Evolutionary conservation across 805 yeast species (phyloP).

Genomic region (Kluyveromyces siamensis): DNA sequence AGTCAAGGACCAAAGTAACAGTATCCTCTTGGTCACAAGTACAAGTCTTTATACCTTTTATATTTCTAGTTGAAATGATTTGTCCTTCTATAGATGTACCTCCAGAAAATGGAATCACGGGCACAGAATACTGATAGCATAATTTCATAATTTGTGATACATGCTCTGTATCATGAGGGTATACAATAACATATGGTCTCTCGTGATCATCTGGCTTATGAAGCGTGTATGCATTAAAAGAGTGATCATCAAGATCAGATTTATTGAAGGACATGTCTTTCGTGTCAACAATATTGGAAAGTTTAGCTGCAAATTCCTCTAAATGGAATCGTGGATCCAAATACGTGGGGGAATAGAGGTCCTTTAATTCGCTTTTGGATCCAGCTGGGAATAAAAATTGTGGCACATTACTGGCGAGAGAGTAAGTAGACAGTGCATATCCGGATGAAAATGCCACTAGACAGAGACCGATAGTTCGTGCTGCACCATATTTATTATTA

Average conservation of each 20-base stretch:
- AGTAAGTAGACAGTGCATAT: not conserved
- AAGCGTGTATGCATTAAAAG: slow-evolving; percentile 40
- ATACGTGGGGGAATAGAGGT: slow-evolving; percentile 19
- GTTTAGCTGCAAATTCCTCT: not conserved
- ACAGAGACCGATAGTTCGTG: not conserved
- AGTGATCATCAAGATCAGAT: slow-evolving; percentile 33
- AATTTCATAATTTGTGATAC: slow-evolving; percentile 46
- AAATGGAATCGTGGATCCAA: slow-evolving; percentile 11
- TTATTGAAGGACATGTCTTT: slow-evolving; percentile 8
- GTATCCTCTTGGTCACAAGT: slow-evolving; percentile 1
- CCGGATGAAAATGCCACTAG: not conserved
- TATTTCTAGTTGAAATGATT: slow-evolving; percentile 46
- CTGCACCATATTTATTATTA: not conserved
- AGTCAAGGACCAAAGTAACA: slow-evolving; percentile 44
- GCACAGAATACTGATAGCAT: slow-evolving; percentile 42
- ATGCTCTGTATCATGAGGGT: slow-evolving; percentile 45
- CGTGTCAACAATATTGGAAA: not conserved
- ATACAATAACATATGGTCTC: slow-evolving; percentile 40
- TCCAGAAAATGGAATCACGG: slow-evolving; percentile 57
- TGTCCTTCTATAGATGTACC: slow-evolving; percentile 65
- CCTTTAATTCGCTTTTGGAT: slow-evolving; percentile 14
- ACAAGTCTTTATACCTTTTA: not conserved
- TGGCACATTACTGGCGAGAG: not conserved
- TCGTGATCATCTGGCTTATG: slow-evolving; percentile 43
- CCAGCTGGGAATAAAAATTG: slow-evolving; percentile 19